Base-by-base conservation (phyloP, 1,139 yeast genomes). In the Yamadazyma sp. region DNA sequence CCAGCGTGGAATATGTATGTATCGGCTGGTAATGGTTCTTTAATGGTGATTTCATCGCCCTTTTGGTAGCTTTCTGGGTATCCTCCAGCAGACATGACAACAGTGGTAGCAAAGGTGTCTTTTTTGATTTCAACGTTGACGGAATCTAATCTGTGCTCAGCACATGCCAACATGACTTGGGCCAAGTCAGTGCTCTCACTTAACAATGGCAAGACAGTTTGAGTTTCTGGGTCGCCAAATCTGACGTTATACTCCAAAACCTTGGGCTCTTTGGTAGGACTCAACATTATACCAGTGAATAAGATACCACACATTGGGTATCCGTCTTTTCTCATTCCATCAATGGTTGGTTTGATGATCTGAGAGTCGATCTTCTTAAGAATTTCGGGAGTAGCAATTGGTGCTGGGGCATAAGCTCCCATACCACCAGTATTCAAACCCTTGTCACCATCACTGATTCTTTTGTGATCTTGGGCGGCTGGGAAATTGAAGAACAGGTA, bases 391-490 rank as follows among this genome's bases (percentile, higher is more conserved):
- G 92, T 82, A 16, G 86, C 92, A 44, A 90, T 76, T 38, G 98
- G 98, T 7, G 97, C 95, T 34, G 98, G 99, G 4, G 97, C 95
- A 57, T 94, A 94, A 13, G 98, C 95, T 47, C 99, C 99, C 99
- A 94, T 94, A 47, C 99, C 99, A 50, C 99, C 99, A 37, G 98
- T 94, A 69, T 94, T 94, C 48, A 90, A 75, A 26, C 99, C 99
- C 35, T 80, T 70, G 61, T 94, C 99, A 44, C 90, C 92, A 54
- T 94, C 89, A 40, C 95, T 95, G 52, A 86, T 77, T 63, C 98
- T 83, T 70, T 94, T 94, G 67, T 94, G 98, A 60, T 94, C 99
- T 67, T 94, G 98, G 23, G 98, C 97, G 29, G 97, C 88, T 28
- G 99, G 99, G 43, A 94, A 76, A 59, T 88, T 92, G 61, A 82